These are phyloP conservation scores for Eragrostis tef DNA, from an alignment of 202 grass and related monocot species.

Conservation along the genomic window DNA sequence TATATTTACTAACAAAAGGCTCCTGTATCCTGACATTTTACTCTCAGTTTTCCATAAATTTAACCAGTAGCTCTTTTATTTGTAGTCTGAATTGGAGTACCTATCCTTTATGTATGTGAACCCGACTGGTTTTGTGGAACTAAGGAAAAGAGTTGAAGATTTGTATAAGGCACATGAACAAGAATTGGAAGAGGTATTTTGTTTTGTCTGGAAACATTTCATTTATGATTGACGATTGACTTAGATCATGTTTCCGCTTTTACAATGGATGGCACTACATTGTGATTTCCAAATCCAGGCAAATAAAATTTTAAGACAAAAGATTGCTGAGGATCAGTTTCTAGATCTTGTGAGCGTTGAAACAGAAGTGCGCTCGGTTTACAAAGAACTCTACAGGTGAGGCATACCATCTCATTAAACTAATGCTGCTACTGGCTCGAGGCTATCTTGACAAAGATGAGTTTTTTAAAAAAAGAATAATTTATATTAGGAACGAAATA, in stretches of 20 bases:
- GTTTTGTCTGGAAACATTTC: constrained; percentile 36
- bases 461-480: too few relatives aligned
- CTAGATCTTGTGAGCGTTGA: constrained; percentile 81
- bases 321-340: constrained; percentile 84
- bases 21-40: constrained; percentile 33
- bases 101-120: constrained; percentile 95
- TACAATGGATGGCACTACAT: constrained; percentile 41
- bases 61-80: constrained; percentile 44
- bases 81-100: constrained; percentile 94
- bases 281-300: constrained; percentile 60
- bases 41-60: constrained; percentile 39
- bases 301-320: constrained; percentile 84
- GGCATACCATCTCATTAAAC: constrained; percentile 23
- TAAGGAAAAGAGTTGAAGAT: constrained; percentile 88
- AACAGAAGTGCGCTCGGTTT: constrained; percentile 82
- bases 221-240: background rate
- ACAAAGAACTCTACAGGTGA: constrained; percentile 98
- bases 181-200: constrained; percentile 85
- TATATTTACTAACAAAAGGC: background rate
- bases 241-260: constrained; percentile 24
- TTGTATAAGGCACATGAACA: constrained; percentile 76
- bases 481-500: background rate
- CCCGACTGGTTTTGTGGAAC: constrained; percentile 68
- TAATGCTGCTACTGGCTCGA: constrained; percentile 34
- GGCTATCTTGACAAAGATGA: constrained; percentile 34